A percentile compares a stretch with the other conserved stretches of the same genome.
Conservation (phyloP, 2,329 filamentous ascomycete genomes). For the Raffaelea albimanens region DNA sequence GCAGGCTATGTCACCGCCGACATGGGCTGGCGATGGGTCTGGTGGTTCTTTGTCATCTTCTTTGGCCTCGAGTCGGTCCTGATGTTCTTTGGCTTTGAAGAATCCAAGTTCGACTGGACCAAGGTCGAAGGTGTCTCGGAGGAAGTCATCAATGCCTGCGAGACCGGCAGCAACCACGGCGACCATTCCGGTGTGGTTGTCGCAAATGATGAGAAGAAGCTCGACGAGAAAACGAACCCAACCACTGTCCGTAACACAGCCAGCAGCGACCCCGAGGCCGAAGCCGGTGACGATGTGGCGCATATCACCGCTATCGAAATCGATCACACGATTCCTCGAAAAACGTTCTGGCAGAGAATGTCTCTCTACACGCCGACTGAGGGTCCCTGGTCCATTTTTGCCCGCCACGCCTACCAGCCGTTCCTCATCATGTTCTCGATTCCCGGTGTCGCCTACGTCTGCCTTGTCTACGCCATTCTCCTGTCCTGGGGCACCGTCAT, state of each 20-base stretch:
- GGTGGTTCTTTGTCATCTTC: slow-evolving; percentile 19
- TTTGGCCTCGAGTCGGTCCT: slow-evolving; percentile 7
- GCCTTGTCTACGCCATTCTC: slow-evolving; percentile 6
- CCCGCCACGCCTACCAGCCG: slow-evolving; percentile 10
- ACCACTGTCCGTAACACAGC: not conserved
- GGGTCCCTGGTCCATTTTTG: slow-evolving; percentile 4
- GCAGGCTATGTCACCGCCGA: slow-evolving; percentile 39
- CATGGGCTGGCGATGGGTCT: slow-evolving; percentile 39
- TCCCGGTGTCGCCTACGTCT: slow-evolving; percentile 8
- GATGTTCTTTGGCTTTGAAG: slow-evolving; percentile 9
- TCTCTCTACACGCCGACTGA: slow-evolving; percentile 2
- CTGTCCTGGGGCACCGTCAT: slow-evolving; percentile 5
- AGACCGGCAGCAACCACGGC: not conserved
- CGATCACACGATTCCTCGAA: slow-evolving; percentile 3
- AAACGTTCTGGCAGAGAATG: slow-evolving; percentile 4
- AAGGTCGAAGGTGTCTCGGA: not conserved
- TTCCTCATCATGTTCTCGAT: slow-evolving; percentile 9
- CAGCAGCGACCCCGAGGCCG: not conserved
- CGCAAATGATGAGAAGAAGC: not conserved
- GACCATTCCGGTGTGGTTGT: not conserved
- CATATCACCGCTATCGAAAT: not conserved
- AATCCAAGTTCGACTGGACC: slow-evolving; percentile 10
- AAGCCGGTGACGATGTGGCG: not conserved
- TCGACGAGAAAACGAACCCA: not conserved
- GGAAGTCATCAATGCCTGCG: not conserved